Base-by-base conservation (phyloP, 2,329 filamentous ascomycete genomes). In the Trichoderma atroviride region DNA sequence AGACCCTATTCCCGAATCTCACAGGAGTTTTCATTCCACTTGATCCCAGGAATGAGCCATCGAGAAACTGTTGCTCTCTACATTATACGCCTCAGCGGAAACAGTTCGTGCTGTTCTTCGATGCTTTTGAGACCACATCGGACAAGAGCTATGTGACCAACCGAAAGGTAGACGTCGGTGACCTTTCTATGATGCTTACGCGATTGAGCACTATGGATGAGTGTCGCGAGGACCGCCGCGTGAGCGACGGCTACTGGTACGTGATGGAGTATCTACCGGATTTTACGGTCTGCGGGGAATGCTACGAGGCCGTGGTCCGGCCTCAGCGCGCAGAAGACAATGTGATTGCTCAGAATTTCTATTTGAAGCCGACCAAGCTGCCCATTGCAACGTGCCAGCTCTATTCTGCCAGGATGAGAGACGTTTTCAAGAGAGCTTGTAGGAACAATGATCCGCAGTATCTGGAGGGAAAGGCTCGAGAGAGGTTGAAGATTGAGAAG, bases 281-380 rank as follows among this genome's bases (percentile, higher is more conserved):
- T 59, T 88, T 97, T 74, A 93, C 91, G 0, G 90, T 97, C 4
- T 98, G 94, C 79, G 89, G 92, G 72, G 92, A 95, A 78, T 98
- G 94, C 78, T 97, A 92, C 77, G 87, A 92, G 19, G 89, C 93
- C 27, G 87, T 93, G 0, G 88, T 97, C n/a, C 88, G 87, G 79
- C 93, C 94, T 0, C 83, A 88, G 62, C 80, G 90, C 1, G 82
- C 85, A 35, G 82, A 84, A 19, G 78, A 80, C 64, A 80, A 81
- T 52, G 81, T 86, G 0, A 83, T 94, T 29, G 89, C 91, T 11
- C 81, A 85, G 22, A 87, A 90, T 72, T 92, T 96, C 73, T 88
- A 87, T 71, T 84, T 85, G 68, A 83, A 87, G 16, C 84, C 88
- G 29, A 86, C 88, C 72, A 83, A 84, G 14, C 79, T 91, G 5